Percentiles rank a stretch among this genome's conserved stretches.
Evolutionary conservation across 75 land plant species (phyloP).

Genomic region (Selaginella moellendorffii): DNA sequence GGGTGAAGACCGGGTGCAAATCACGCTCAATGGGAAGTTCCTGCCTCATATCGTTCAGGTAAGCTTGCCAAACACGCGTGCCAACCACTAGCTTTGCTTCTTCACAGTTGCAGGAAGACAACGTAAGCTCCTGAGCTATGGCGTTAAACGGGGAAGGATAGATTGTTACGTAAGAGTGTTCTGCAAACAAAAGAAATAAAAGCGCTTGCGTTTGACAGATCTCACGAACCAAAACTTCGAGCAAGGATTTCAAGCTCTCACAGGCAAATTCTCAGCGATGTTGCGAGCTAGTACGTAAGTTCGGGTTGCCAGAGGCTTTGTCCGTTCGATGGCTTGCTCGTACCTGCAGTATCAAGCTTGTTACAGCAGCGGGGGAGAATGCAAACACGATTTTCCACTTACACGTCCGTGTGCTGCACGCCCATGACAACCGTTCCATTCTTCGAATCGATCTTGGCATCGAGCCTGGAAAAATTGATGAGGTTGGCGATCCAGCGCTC

Average conservation of each 20-base stretch:
- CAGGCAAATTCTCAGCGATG: too few relatives aligned
- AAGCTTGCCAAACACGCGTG: not conserved
- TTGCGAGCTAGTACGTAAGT: constrained; percentile 60
- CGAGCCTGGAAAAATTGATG: constrained; percentile 44
- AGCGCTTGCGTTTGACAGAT: too few relatives aligned
- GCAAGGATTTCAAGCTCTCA: too few relatives aligned
- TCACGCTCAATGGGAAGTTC: constrained; percentile 84
- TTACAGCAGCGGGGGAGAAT: not conserved
- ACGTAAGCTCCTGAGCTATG: too few relatives aligned
- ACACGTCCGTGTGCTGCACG: constrained; percentile 68
- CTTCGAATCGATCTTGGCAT: constrained; percentile 81
- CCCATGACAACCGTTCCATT: constrained; percentile 88
- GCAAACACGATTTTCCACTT: constrained; percentile 19
- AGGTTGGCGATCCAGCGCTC: constrained; percentile 89
- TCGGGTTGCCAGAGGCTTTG: constrained; percentile 57
- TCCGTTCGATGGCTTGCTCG: constrained; percentile 79
- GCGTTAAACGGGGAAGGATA: too few relatives aligned
- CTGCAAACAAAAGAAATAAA: too few relatives aligned
- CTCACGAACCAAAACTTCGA: too few relatives aligned
- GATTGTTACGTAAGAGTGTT: too few relatives aligned
- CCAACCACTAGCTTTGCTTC: not conserved
- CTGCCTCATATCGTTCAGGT: constrained; percentile 80
- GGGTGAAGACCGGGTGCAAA: constrained; percentile 71
- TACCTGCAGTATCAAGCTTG: constrained; percentile 33
- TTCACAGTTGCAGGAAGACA: constrained; percentile 1